phyloP scores from a whole-genome alignment of 345 rosid species.

The Citrus cavaleriei region DNA sequence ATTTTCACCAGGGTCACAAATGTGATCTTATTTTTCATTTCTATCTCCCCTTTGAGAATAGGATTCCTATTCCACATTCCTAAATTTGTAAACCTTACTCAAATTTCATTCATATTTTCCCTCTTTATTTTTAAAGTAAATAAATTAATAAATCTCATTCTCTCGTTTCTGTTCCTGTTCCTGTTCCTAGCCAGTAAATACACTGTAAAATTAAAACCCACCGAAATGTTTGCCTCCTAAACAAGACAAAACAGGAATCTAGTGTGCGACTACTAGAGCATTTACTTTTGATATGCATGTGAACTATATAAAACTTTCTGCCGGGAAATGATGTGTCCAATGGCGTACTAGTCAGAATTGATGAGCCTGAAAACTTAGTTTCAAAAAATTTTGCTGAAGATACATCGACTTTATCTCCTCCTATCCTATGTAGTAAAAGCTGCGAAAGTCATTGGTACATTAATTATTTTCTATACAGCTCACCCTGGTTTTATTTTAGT shows the following conservation, averaged over 20 bases:
- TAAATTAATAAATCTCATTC: too few relatives aligned
- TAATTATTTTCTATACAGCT: constrained; percentile 11
- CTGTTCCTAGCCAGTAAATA: too few relatives aligned
- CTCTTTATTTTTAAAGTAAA: too few relatives aligned
- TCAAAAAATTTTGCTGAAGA: background rate
- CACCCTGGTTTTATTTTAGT: background rate
- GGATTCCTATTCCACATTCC: too few relatives aligned
- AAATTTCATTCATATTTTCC: too few relatives aligned
- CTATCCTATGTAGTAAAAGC: background rate
- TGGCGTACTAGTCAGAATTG: background rate
- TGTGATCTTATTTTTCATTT: too few relatives aligned
- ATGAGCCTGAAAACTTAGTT: constrained; percentile 20
- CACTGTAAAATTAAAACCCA: too few relatives aligned
- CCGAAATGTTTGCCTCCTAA: background rate
- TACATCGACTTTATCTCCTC: background rate
- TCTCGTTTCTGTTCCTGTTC: too few relatives aligned
- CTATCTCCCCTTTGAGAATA: too few relatives aligned
- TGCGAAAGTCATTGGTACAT: constrained; percentile 19
- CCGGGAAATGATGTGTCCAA: background rate
- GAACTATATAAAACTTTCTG: too few relatives aligned
- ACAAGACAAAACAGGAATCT: background rate
- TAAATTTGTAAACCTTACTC: too few relatives aligned
- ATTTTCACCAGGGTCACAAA: too few relatives aligned
- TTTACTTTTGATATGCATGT: background rate
- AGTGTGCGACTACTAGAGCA: background rate